Percentiles rank a stretch among this genome's conserved stretches.
phyloP scores from a whole-genome alignment of 768 basidiomycete genomes.

The Coprinellus aureogranulatus region DNA sequence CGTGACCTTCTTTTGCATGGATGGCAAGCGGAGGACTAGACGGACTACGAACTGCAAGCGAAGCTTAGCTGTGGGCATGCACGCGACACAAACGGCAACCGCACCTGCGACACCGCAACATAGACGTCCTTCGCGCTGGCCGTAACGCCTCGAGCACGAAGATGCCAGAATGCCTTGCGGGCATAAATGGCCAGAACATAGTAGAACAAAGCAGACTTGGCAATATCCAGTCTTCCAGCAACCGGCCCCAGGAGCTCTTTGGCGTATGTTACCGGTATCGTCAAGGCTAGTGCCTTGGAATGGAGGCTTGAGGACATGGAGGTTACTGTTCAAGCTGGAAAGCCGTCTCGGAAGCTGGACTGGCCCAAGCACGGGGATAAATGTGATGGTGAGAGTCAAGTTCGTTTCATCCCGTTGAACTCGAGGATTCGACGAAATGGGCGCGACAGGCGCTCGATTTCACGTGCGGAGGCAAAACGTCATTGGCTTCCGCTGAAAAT shows the following conservation, averaged over 20 bases:
- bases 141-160: conserved; percentile 59
- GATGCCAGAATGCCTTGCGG: conserved; percentile 56
- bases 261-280: not conserved
- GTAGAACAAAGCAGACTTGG: conserved; percentile 56
- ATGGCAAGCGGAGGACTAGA: conserved; percentile 60
- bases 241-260: conserved; percentile 4
- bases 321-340: not conserved
- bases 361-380: too few relatives aligned
- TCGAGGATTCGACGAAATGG: not conserved
- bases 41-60: conserved; percentile 37
- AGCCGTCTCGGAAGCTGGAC: too few relatives aligned
- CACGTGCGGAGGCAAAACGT: too few relatives aligned
- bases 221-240: conserved; percentile 37
- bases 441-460: too few relatives aligned
- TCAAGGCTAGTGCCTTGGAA: not conserved
- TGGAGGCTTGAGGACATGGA: not conserved
- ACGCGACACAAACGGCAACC: conserved; percentile 11
- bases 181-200: conserved; percentile 54
- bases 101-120: conserved; percentile 49
- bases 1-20: conserved; percentile 57
- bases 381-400: not conserved
- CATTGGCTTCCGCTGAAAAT: too few relatives aligned
- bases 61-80: not conserved
- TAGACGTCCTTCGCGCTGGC: conserved; percentile 52
- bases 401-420: too few relatives aligned